Percentiles rank a stretch among this genome's conserved stretches.
These are phyloP conservation scores for Wolfiporia cocos DNA, from an alignment of 1,284 basidiomycete genomes.

Conservation along the genomic window DNA sequence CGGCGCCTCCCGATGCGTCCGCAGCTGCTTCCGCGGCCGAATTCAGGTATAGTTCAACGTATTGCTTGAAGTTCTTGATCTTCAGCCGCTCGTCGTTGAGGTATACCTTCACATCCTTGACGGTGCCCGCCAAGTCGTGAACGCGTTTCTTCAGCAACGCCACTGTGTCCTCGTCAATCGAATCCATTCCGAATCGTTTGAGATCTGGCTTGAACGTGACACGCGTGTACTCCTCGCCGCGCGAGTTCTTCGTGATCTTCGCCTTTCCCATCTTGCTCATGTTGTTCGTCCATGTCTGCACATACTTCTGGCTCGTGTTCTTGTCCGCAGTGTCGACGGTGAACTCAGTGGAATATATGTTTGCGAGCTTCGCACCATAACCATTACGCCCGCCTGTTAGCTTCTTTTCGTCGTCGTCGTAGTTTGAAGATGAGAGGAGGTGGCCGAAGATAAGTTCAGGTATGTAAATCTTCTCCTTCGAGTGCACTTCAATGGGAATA, in stretches of 20 bases:
- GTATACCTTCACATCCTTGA: constrained; percentile 90
- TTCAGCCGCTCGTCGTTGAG: constrained; percentile 92
- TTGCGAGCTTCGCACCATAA: constrained; percentile 97
- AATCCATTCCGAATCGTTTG: constrained; percentile 87
- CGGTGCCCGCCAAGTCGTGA: constrained; percentile 95
- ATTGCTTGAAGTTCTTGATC: constrained; percentile 96
- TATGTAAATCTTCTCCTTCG: constrained; percentile 91
- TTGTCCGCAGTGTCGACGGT: constrained; percentile 97
- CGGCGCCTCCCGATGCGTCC: constrained; percentile 68
- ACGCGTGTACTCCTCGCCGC: constrained; percentile 88
- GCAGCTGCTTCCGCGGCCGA: constrained; percentile 64
- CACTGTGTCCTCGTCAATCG: constrained; percentile 89
- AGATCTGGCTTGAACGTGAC: constrained; percentile 96
- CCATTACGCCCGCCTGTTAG: constrained; percentile 98
- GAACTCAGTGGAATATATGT: constrained; percentile 98
- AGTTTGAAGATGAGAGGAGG: constrained; percentile 94
- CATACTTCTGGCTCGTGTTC: constrained; percentile 85
- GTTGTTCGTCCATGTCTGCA: constrained; percentile 92
- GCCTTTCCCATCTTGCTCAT: constrained; percentile 86
- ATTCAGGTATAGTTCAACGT: constrained; percentile 90
- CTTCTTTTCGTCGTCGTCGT: constrained; percentile 99
- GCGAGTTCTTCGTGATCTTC: constrained; percentile 89
- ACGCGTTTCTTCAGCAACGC: constrained; percentile 92
- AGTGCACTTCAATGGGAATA: constrained; percentile 96
- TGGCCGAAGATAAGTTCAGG: constrained; percentile 98